Conservation (phyloP, 2,329 filamentous ascomycete genomes). For the Epichloe sibirici region DNA sequence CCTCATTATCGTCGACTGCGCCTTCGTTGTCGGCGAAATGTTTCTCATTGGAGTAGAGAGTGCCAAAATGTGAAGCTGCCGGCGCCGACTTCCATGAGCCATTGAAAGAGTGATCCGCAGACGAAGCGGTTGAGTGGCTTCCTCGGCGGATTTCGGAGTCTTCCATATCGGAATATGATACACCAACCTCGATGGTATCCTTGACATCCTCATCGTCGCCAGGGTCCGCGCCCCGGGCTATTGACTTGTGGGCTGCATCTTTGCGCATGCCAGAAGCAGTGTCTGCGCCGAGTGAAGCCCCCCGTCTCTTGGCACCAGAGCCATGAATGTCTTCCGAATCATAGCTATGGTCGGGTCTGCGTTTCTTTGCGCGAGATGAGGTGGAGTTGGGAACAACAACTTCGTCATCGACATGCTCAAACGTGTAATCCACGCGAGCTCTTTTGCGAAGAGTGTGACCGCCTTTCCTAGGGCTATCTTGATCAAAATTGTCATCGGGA, state of each 20-base stretch:
- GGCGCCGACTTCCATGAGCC: slow-evolving; percentile 10
- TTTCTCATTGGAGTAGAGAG: background rate
- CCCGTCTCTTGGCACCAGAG: slow-evolving; percentile 22
- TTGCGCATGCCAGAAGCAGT: slow-evolving; percentile 26
- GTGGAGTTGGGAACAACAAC: slow-evolving; percentile 22
- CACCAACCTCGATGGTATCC: slow-evolving; percentile 46
- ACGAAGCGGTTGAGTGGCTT: slow-evolving; percentile 18
- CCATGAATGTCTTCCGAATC: slow-evolving; percentile 21
- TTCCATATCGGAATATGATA: slow-evolving; percentile 22
- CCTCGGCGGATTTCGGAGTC: slow-evolving; percentile 17
- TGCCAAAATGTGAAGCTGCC: slow-evolving; percentile 1
- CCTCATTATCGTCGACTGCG: background rate
- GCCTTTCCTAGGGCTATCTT: slow-evolving; percentile 40
- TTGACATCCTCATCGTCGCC: slow-evolving; percentile 37
- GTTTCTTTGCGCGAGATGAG: slow-evolving; percentile 24
- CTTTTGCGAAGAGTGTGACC: slow-evolving; percentile 47
- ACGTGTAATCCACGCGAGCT: slow-evolving; percentile 44
- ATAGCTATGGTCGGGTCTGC: slow-evolving; percentile 23
- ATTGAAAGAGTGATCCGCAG: slow-evolving; percentile 13
- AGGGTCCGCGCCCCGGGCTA: slow-evolving; percentile 21
- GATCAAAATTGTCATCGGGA: slow-evolving; percentile 30
- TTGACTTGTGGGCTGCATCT: slow-evolving; percentile 27
- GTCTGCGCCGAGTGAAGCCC: slow-evolving; percentile 23
- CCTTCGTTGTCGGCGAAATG: background rate
- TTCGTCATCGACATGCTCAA: slow-evolving; percentile 40